These are phyloP conservation scores for Gremmenia infestans DNA, from an alignment of 2,329 filamentous ascomycete genomes.

Conservation along the genomic window DNA sequence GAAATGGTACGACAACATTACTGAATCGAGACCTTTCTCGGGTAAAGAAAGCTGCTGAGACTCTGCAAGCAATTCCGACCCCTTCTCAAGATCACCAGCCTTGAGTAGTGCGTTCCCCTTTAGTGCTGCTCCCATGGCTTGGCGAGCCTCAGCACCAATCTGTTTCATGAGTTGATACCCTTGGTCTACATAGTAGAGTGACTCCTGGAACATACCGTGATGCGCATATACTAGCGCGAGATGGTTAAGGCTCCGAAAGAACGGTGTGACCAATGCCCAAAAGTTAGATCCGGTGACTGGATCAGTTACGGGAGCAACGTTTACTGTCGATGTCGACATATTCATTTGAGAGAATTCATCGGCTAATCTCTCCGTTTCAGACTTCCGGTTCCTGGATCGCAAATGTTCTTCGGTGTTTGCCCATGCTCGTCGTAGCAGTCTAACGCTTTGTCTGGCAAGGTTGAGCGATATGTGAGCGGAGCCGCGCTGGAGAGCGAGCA, in stretches of 20 bases:
- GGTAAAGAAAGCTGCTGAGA: conserved; percentile 49
- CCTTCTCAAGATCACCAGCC: conserved; percentile 55
- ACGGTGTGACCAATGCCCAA: conserved; percentile 71
- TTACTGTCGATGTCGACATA: conserved; percentile 35
- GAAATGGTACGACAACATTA: conserved; percentile 49
- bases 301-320: conserved; percentile 30
- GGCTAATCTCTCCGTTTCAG: conserved; percentile 25
- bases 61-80: conserved; percentile 49
- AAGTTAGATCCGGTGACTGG: conserved; percentile 58
- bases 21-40: conserved; percentile 40
- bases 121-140: conserved; percentile 50
- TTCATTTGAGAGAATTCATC: conserved; percentile 32
- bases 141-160: conserved; percentile 34
- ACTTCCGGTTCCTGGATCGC: conserved; percentile 8
- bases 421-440: conserved; percentile 38
- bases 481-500: conserved; percentile 38
- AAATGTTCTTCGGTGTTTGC: conserved; percentile 30
- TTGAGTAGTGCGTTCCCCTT: conserved; percentile 50
- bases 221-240: conserved; percentile 76
- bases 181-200: conserved; percentile 81
- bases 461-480: conserved; percentile 53
- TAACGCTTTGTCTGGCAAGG: conserved; percentile 53
- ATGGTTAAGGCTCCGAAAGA: conserved; percentile 67
- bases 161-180: conserved; percentile 65
- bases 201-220: conserved; percentile 82